These are phyloP conservation scores for Auriscalpium orientale DNA, from an alignment of 768 basidiomycete genomes.

Conservation along the genomic window DNA sequence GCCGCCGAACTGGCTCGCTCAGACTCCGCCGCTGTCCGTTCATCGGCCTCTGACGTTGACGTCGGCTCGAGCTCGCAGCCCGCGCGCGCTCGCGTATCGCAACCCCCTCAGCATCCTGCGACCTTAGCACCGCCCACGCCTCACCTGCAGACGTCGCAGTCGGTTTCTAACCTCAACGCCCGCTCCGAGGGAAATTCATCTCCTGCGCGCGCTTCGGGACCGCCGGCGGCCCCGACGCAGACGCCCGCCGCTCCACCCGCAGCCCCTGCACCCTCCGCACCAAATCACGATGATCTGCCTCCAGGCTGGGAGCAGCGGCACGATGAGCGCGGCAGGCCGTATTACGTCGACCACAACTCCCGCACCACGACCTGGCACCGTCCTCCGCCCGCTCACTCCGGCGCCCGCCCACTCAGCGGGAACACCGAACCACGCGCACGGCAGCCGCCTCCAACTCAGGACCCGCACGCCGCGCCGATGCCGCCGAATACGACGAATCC, in stretches of 20 bases:
- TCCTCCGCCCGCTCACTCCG: constrained; percentile 27
- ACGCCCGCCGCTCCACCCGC: neutral
- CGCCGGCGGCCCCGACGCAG: neutral
- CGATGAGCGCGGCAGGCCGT: constrained; percentile 63
- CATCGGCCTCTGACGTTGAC: constrained; percentile 6
- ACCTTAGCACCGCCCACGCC: neutral
- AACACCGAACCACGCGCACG: constrained; percentile 7
- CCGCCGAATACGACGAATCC: constrained; percentile 13
- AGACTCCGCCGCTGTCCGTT: constrained; percentile 12
- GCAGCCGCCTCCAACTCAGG: constrained; percentile 7
- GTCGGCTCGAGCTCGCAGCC: neutral
- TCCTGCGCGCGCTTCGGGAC: neutral
- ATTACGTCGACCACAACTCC: constrained; percentile 84
- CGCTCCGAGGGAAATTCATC: neutral
- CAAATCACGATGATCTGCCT: constrained; percentile 63
- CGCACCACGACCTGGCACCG: constrained; percentile 78
- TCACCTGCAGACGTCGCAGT: neutral
- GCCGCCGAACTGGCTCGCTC: constrained; percentile 11
- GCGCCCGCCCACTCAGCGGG: constrained; percentile 18
- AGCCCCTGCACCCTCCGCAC: constrained; percentile 16
- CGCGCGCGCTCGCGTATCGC: neutral
- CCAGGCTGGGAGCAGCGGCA: constrained; percentile 78
- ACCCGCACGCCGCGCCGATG: constrained; percentile 1
- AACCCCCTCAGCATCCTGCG: neutral
- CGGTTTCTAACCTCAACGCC: constrained; percentile 1